These are phyloP conservation scores for Trichomonascaceae sp. DNA, from an alignment of 1,139 yeast genomes.

Conservation along the genomic window DNA sequence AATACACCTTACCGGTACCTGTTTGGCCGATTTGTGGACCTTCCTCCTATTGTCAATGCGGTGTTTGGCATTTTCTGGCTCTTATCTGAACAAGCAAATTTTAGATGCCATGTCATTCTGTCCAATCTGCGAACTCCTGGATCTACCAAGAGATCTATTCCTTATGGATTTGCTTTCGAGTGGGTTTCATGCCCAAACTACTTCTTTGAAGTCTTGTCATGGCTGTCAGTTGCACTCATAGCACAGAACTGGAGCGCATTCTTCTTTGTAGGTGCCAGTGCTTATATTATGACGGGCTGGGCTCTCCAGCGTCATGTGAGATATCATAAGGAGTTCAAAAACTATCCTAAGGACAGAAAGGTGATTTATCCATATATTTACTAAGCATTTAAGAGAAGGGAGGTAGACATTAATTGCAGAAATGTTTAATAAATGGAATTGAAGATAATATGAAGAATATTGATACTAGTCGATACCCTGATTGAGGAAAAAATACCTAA, in stretches of 20 bases:
- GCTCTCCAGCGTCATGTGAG: conserved; percentile 66
- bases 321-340: conserved; percentile 66
- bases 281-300: conserved; percentile 77
- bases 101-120: conserved; percentile 58
- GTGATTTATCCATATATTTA: conserved; percentile 56
- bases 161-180: conserved; percentile 45
- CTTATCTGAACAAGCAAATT: conserved; percentile 66
- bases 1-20: conserved; percentile 21
- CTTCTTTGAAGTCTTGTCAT: conserved; percentile 73
- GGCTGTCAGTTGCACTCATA: conserved; percentile 64
- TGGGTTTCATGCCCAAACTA: conserved; percentile 68
- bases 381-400: background rate
- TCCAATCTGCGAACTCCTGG: conserved; percentile 42
- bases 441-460: too few species aligned
- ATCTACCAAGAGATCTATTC: conserved; percentile 43
- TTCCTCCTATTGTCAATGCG: conserved; percentile 18
- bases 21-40: conserved; percentile 25
- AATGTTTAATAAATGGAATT: too few species aligned
- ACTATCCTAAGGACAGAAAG: conserved; percentile 66
- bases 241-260: conserved; percentile 75
- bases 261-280: conserved; percentile 62
- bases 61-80: conserved; percentile 43
- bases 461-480: too few species aligned
- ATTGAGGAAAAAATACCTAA: too few species aligned
- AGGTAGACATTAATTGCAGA: too few species aligned